A percentile compares a stretch with the other conserved stretches of the same genome.
These are phyloP conservation scores for Chernovozyma aurita DNA, from an alignment of 1,139 yeast species.

Conservation along the genomic window DNA sequence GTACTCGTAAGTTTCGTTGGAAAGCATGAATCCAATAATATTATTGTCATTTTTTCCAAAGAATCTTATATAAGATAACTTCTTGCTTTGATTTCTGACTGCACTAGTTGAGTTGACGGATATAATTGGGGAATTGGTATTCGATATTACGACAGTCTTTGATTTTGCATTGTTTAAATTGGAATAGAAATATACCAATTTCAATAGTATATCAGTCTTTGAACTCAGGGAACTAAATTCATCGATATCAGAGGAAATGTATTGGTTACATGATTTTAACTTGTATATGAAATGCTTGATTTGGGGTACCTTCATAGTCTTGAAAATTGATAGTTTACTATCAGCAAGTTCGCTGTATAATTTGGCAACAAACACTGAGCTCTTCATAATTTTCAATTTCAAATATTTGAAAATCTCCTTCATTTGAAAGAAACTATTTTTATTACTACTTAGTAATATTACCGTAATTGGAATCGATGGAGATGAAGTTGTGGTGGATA, in stretches of 20 bases:
- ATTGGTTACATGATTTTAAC: constrained; percentile 48
- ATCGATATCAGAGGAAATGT: constrained; percentile 25
- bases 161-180: constrained; percentile 26
- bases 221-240: constrained; percentile 13
- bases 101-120: constrained; percentile 5
- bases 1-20: constrained; percentile 33
- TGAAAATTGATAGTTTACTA: constrained; percentile 16
- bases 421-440: constrained; percentile 75
- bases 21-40: constrained; percentile 36
- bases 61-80: constrained; percentile 33
- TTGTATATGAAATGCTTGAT: constrained; percentile 80
- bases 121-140: constrained; percentile 7
- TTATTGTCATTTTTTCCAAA: constrained; percentile 12
- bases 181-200: constrained; percentile 30
- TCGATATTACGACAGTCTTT: constrained; percentile 12
- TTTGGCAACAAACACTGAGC: constrained; percentile 23
- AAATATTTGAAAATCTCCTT: constrained; percentile 55
- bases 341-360: constrained; percentile 5
- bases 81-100: constrained; percentile 19
- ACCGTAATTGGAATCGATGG: constrained; percentile 42
- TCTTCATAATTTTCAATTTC: constrained; percentile 34
- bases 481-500: neutral
- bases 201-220: constrained; percentile 15
- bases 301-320: constrained; percentile 54
- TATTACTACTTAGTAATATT: constrained; percentile 76